Conservation (phyloP, 208 protist species). For the Trypanosoma melophagium region DNA sequence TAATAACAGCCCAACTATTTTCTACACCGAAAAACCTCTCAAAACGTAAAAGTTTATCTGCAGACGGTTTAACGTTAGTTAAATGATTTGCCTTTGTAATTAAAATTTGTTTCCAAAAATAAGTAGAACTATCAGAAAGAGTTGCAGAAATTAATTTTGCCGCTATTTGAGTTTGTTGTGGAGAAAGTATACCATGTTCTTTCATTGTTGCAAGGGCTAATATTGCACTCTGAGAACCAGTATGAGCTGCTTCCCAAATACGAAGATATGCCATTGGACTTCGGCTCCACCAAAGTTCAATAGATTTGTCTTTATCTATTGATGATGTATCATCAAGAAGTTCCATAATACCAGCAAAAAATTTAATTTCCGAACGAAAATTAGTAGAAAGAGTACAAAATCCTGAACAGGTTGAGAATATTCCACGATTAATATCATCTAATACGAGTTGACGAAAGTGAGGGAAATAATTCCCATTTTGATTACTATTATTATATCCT, state of each 20-base stretch:
- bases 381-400: conserved; percentile 11
- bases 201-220: conserved; percentile 56
- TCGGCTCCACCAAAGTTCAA: conserved; percentile 22
- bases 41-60: conserved; percentile 44
- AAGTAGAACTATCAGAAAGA: conserved; percentile 22
- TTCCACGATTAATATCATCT: conserved; percentile 28
- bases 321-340: conserved; percentile 17
- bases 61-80: not conserved
- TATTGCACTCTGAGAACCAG: conserved; percentile 52
- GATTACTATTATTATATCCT: not conserved
- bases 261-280: conserved; percentile 12
- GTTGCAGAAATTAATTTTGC: conserved; percentile 38
- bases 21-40: conserved; percentile 58
- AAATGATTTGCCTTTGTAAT: not conserved
- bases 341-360: conserved; percentile 24
- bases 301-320: not conserved
- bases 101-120: conserved; percentile 52
- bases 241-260: conserved; percentile 27
- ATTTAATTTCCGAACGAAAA: conserved; percentile 17
- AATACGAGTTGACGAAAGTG: conserved; percentile 15
- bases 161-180: conserved; percentile 44
- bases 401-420: conserved; percentile 25
- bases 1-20: conserved; percentile 46
- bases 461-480: conserved; percentile 17
- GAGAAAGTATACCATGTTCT: conserved; percentile 60